Percentiles rank a stretch among this genome's conserved stretches.
phyloP scores from a whole-genome alignment of 2,329 filamentous ascomycete genomes.

The Claviceps pazoutovae region DNA sequence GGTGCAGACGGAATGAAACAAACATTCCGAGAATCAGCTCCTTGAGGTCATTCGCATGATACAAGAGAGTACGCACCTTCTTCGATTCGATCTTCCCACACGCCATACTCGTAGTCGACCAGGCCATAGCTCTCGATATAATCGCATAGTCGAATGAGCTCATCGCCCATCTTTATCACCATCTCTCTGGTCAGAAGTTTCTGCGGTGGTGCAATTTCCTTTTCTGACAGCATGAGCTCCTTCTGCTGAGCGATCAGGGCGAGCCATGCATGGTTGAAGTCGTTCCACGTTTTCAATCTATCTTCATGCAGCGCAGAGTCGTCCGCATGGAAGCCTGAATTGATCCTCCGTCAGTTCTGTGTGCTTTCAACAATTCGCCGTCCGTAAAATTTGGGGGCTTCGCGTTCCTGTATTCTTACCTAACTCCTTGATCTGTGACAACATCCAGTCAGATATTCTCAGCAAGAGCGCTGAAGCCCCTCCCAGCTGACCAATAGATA shows the following conservation, averaged over 20 bases:
- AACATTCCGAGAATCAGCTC: background rate
- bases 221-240: constrained; percentile 51
- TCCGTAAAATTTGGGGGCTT: no score
- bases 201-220: constrained; percentile 42
- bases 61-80: constrained; percentile 42
- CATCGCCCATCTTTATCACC: constrained; percentile 67
- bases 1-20: background rate
- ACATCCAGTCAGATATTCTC: constrained; percentile 39
- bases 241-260: constrained; percentile 71
- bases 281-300: constrained; percentile 75
- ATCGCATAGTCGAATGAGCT: constrained; percentile 73
- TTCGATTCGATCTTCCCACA: constrained; percentile 89
- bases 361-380: background rate
- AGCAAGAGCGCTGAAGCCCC: constrained; percentile 38
- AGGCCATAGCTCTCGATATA: constrained; percentile 80
- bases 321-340: constrained; percentile 65
- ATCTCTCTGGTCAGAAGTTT: constrained; percentile 53
- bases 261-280: constrained; percentile 91
- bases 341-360: background rate
- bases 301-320: constrained; percentile 62
- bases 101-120: constrained; percentile 93
- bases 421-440: constrained; percentile 40
- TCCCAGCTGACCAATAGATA: constrained; percentile 38
- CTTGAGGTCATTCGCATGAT: background rate
- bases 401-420: constrained; percentile 26